Evolutionary conservation across 2,329 filamentous ascomycete genomes (phyloP), one percentile per base, ranked within the genome.

Genomic region (Xylariaceae sp.): DNA sequence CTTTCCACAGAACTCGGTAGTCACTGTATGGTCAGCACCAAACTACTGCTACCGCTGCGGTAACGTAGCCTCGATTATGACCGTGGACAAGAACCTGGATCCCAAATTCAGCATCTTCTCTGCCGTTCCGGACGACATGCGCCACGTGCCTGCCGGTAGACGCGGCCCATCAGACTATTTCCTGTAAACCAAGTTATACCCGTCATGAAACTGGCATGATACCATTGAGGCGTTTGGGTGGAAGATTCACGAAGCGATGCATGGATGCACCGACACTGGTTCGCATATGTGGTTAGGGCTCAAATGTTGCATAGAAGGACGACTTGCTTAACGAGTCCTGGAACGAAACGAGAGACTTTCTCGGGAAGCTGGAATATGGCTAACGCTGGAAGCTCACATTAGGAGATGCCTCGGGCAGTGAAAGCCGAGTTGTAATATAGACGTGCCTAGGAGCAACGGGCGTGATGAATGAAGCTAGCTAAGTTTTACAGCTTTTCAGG

Each of bases 1-100:
- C 67, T 97, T 97, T 71, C 80, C 87, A 47, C 89, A 96, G 68
- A 92, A 94, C 72, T 95, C 95, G 11, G 91, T 96, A 39, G 91
- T 96, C 15, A 99, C 94, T 0, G 94, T 99, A 18, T 99, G 94
- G 94, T 96, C 90, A 52, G 94, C 94, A 3, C 94, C 94, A 5
- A 99, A 95, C 67, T 94, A 94, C 70, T 95, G 89, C 68, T 96
- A 96, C 68, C 81, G 91, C 47, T 99, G 94, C 69, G 94, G 94
- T 35, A 99, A 99, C 64, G 83, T 97, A 66, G 94, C 94, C 7
- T 96, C 91, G 66, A 95, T 96, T 66, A 96, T 96, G 85, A 90
- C 90, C 45, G 84, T 96, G 27, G 85, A 87, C 58, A 86, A 87
- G 62, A 87, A 94, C 62, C 77, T 96, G 45, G 85, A 90, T 53